Evolutionary conservation across 2,329 filamentous ascomycete genomes (phyloP), one percentile per base, ranked within the genome.

Genomic region (Colletotrichum noveboracense): DNA sequence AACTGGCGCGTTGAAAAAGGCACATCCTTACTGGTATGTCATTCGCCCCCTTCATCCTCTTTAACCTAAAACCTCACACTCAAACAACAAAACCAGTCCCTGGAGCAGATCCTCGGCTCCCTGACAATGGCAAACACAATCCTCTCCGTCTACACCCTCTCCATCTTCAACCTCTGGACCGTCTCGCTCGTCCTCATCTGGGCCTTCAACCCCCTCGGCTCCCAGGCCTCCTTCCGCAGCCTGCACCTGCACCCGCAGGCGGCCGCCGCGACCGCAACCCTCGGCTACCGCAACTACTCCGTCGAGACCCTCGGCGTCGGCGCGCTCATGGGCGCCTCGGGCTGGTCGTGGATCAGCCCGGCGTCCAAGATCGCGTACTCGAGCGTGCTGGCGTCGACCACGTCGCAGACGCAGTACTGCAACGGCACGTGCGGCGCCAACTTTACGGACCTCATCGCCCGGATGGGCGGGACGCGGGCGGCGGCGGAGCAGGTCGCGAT

Each of bases 231-330:
- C 48, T 55, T 55, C 21, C 48, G 48, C n/a, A 55, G 48, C 13
- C 21, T 55, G 6, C 7, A 55, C 48, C 48, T 55, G n/a, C 48
- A 55, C 6, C n/a, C 9, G 6, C 48, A 55, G 21, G 12, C 21
- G 4, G 21, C 48, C 1, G 0, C n/a, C 48, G 10, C 21, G 10
- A 24, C n/a, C 1, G n/a, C n/a, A 2, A 12, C 10, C 9, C n/a
- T 55, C n/a, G n/a, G 48, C 10, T 55, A 55, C 48, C n/a, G 21
- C n/a, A 55, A 55, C 48, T 24, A 55, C 48, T 21, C 48, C 6
- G n/a, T 55, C 48, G 21, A 55, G n/a, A 55, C 48, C 13, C n/a
- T 55, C 21, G 48, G 21, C n/a, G 21, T 21, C 48, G 48, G 48
- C 48, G 48, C 48, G 13, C 48, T 55, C 48, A 55, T 21, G n/a